These are phyloP conservation scores for Prunus persica DNA, from an alignment of 306 rosid genomes.

Conservation along the genomic window Prunus_persica_NCBIv2 NC_034016.1:1495001-1495500, in stretches of 20 bases:
- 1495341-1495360: conserved; percentile 45
- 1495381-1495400: conserved; percentile 45
- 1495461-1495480: too few species aligned
- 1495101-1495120: too few species aligned
- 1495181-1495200: too few species aligned
- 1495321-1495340: conserved; percentile 47
- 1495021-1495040: background rate
- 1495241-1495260: conserved; percentile 55
- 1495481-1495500: too few species aligned
- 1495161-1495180: too few species aligned
- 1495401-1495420: conserved; percentile 53
- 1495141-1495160: background rate
- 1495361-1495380: conserved; percentile 44
- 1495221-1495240: conserved; percentile 61
- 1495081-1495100: too few species aligned
- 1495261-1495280: conserved; percentile 61
- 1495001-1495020: background rate
- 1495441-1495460: background rate
- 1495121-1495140: background rate
- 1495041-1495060: background rate
- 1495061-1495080: too few species aligned
- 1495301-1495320: conserved; percentile 49
- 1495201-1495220: conserved; percentile 25
- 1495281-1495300: conserved; percentile 43
- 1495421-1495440: background rate